Base-by-base conservation (phyloP, 139 green algal genomes). In the Trebouxia sp. region DNA sequence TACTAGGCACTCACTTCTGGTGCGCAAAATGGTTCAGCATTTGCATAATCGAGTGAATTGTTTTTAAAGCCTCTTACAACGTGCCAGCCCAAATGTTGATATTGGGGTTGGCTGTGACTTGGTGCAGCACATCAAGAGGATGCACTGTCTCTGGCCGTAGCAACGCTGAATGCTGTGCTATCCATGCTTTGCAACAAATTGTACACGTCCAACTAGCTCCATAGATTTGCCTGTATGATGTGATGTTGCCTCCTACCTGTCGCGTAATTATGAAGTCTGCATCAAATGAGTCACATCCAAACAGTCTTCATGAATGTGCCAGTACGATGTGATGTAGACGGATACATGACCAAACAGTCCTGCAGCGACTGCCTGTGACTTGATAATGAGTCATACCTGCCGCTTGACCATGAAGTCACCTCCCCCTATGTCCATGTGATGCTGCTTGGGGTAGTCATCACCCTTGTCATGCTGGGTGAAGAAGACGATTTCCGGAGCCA, bases 401-500 rank as follows among this genome's bases (percentile, higher is more conserved):
- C 65, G 70, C 50, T 92, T 92, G 56, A 92, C 78, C 38, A 72
- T 62, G 56, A 92, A 92, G 58, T 90, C 77, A 0, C 82, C 85
- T 2, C 83, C 81, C 24, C 87, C 89, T 10, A 88, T 80, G 38
- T 89, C 85, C 5, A 66, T 69, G 55, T 55, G 37, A 53, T 91
- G 80, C 28, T 78, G 47, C 37, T 86, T 86, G 24, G 88, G 85
- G 75, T 79, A 88, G 53, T 84, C 85, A 50, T 62, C 28, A 11
- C 69, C 80, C 45, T 62, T 56, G 39, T 58, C 53, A 48, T 67
- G 55, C 26, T 45, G 30, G 0, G 50, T 41, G 80, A 93, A 95
- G 47, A 85, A 81, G 0, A 85, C 88, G 15, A 93, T 93, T 65
- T 95, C 91, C 0, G 91, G 89, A 3, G 88, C 85, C 45, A 95